These are phyloP conservation scores for Paraglomus occultum DNA, from an alignment of 192 early-diverging fungal species.

Conservation along the genomic window DNA sequence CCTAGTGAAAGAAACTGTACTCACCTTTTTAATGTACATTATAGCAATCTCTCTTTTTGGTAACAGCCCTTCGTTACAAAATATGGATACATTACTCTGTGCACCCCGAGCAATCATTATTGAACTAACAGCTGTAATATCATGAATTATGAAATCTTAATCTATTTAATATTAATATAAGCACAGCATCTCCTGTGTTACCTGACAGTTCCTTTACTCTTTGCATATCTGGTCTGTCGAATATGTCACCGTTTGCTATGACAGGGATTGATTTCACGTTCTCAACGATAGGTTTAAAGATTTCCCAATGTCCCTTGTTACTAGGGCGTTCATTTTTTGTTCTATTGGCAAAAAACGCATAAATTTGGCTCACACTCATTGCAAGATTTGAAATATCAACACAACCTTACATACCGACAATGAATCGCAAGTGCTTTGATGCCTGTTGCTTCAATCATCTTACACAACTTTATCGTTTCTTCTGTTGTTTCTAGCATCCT, in stretches of 20 bases:
- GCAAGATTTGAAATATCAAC: neutral
- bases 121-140: constrained; percentile 41
- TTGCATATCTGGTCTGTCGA: constrained; percentile 57
- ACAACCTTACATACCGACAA: constrained; percentile 57
- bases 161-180: neutral
- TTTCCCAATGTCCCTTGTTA: constrained; percentile 81
- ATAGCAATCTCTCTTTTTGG: constrained; percentile 55
- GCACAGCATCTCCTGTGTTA: neutral
- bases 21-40: constrained; percentile 65
- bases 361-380: neutral
- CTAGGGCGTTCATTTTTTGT: constrained; percentile 74
- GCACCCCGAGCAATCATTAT: constrained; percentile 95
- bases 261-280: constrained; percentile 73
- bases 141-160: neutral
- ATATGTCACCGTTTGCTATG: constrained; percentile 93
- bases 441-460: constrained; percentile 82
- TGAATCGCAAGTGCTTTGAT: constrained; percentile 87
- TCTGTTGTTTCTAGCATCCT: constrained; percentile 70
- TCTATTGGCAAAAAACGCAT: constrained; percentile 31
- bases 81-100: constrained; percentile 83
- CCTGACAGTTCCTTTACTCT: constrained; percentile 58
- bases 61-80: constrained; percentile 62
- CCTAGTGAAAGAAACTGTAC: neutral
- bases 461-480: constrained; percentile 76
- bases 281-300: constrained; percentile 69